Conservation (phyloP, 106 monocot genomes). For the Narthecium ossifragum region DNA sequence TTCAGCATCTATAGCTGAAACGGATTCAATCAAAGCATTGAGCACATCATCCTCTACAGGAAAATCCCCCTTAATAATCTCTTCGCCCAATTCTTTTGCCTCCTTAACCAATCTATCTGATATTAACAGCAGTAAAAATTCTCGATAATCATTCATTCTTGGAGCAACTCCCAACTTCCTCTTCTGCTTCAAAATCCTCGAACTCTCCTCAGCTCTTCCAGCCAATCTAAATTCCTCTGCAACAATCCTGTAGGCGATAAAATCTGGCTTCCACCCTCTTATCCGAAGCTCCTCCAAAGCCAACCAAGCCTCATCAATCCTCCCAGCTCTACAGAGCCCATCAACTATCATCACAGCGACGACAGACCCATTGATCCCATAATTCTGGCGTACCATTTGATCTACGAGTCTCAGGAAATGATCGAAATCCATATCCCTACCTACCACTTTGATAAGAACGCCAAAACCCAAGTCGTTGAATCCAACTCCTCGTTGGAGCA, state of each 20-base stretch:
- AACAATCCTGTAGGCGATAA: slow-evolving; percentile 74
- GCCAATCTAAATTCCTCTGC: slow-evolving; percentile 54
- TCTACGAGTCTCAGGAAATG: slow-evolving; percentile 33
- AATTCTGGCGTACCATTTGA: slow-evolving; percentile 6
- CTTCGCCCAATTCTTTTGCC: slow-evolving; percentile 66
- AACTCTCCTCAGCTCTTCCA: slow-evolving; percentile 37
- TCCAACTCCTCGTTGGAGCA: slow-evolving; percentile 25
- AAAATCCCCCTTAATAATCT: slow-evolving; percentile 67
- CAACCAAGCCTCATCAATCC: slow-evolving; percentile 75
- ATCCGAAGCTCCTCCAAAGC: slow-evolving; percentile 57
- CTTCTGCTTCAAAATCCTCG: slow-evolving; percentile 77
- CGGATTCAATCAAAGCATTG: slow-evolving; percentile 54
- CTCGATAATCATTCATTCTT: slow-evolving; percentile 55
- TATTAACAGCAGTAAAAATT: slow-evolving; percentile 52
- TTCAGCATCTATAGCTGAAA: slow-evolving; percentile 41
- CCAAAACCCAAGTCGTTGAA: slow-evolving; percentile 70
- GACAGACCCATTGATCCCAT: slow-evolving; percentile 60
- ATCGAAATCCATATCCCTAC: slow-evolving; percentile 18
- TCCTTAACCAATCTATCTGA: slow-evolving; percentile 32
- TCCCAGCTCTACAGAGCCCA: slow-evolving; percentile 47
- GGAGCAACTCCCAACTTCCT: slow-evolving; percentile 92
- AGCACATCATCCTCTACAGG: slow-evolving; percentile 59
- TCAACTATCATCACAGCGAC: slow-evolving; percentile 51
- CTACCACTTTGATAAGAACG: slow-evolving; percentile 33
- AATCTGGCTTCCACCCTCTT: slow-evolving; percentile 77